Base-by-base conservation (phyloP, 805 yeast species). In the Candida peoriensis region DNA sequence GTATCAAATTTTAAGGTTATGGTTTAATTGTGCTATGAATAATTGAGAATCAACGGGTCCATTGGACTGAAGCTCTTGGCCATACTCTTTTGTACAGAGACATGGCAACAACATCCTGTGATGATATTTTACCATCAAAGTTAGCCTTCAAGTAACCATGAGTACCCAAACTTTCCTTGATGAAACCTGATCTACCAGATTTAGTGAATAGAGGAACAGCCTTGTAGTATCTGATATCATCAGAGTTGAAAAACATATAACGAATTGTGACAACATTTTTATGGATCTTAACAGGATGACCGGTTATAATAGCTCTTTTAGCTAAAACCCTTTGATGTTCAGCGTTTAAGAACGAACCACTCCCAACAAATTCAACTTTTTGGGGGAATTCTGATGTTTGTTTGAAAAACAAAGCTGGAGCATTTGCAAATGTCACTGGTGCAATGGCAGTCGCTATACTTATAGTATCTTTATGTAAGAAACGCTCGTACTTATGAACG, bases 121-220 rank as follows among this genome's bases (percentile, higher is more conserved):
- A 82, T 34, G 83, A 78, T 51, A 94, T 66, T 52, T 81, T 85
- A 39, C 89, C 90, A 56, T 93, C 97, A 52, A 93, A 93, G 8
- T 84, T 82, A 17, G 97, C 96, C 65, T 93, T 93, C 75, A 82
- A 89, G 67, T 90, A 87, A 44, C 99, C 99, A 58, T 93, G 98
- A 2, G 98, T 93, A 64, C 99, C 99, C 66, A 93, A 70, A 55
- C 89, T 76, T 58, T 90, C 97, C 61, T 86, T 90, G 57, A 94
- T 90, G 60, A 83, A 83, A 36, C 99, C 99, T 15, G 88, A 72
- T 60, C 97, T 78, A 33, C 98, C 99, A 50, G 80, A 72, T 58
- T 85, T 87, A 27, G 97, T 89, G 61, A 87, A 93, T 41, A 93
- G 65, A 28, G 97, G 97, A 47, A 93, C 82, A 5, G 89, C 81